phyloP scores from a whole-genome alignment of 768 basidiomycete genomes.

The Rickenella mellea region DNA sequence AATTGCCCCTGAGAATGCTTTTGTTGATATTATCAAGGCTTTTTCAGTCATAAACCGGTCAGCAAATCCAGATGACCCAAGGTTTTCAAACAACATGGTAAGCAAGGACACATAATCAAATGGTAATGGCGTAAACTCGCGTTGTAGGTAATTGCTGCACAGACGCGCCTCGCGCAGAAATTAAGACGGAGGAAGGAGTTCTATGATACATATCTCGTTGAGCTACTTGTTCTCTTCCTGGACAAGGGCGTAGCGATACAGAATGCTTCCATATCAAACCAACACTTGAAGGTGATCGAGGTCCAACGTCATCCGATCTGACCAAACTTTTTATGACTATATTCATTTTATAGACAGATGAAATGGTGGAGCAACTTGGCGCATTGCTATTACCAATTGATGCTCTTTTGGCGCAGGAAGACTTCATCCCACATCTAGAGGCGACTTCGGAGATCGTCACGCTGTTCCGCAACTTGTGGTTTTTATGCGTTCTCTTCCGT shows the following conservation, averaged over 20 bases:
- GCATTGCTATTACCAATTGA: conserved; percentile 89
- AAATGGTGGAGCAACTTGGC: conserved; percentile 79
- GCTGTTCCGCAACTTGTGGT: conserved; percentile 91
- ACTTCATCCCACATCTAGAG: conserved; percentile 51
- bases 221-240: conserved; percentile 75
- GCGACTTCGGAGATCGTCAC: conserved; percentile 53
- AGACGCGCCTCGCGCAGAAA: conserved; percentile 82
- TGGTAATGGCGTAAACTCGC: neutral
- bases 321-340: conserved; percentile 2
- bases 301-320: conserved; percentile 4
- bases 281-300: conserved; percentile 49
- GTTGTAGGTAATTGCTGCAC: conserved; percentile 73
- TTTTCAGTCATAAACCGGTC: conserved; percentile 81
- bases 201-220: conserved; percentile 71
- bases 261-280: conserved; percentile 59
- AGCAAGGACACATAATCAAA: neutral
- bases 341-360: conserved; percentile 46
- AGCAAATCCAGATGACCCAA: conserved; percentile 81
- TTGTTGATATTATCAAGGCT: conserved; percentile 73
- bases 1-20: conserved; percentile 63
- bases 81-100: conserved; percentile 86
- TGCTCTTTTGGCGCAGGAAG: conserved; percentile 63
- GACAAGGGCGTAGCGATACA: conserved; percentile 91
- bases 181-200: conserved; percentile 65
- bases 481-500: conserved; percentile 79